Evolutionary conservation across 148 eudicot species (phyloP).

Genomic region (Drosera capensis): DNA sequence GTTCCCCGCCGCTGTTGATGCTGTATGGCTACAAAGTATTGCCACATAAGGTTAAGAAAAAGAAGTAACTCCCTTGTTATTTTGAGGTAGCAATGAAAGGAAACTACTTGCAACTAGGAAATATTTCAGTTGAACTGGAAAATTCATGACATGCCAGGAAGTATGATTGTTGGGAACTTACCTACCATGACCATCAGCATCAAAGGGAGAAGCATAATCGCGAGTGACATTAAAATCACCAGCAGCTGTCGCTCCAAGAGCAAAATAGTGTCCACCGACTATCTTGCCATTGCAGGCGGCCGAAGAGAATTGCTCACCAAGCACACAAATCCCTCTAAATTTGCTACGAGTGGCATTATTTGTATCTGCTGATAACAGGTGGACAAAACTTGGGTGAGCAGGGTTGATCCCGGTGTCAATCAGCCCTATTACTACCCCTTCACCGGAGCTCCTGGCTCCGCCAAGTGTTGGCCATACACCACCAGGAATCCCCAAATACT

Average conservation of each 20-base stretch:
- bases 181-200: slow-evolving; percentile 83
- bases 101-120: slow-evolving; percentile 4
- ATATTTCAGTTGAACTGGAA: slow-evolving; percentile 1
- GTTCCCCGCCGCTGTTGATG: slow-evolving; percentile 59
- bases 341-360: slow-evolving; percentile 8
- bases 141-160: slow-evolving; percentile 2
- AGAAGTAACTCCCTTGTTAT: slow-evolving; percentile 1
- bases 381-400: slow-evolving; percentile 44
- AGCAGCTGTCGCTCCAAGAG: slow-evolving; percentile 49
- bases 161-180: slow-evolving; percentile 14
- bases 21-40: slow-evolving; percentile 39
- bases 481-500: slow-evolving; percentile 31
- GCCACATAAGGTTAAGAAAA: slow-evolving; percentile 1
- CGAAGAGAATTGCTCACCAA: slow-evolving; percentile 32
- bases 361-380: slow-evolving; percentile 6
- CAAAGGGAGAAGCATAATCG: slow-evolving; percentile 59
- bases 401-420: slow-evolving; percentile 66
- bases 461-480: slow-evolving; percentile 52
- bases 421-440: slow-evolving; percentile 49
- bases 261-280: slow-evolving; percentile 59
- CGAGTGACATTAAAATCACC: slow-evolving; percentile 51
- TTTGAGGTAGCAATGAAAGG: no score
- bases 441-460: slow-evolving; percentile 35
- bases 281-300: slow-evolving; percentile 54
- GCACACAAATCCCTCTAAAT: slow-evolving; percentile 42